A percentile compares a stretch with the other conserved stretches of the same genome.
These are phyloP conservation scores for Termitomyces sp. DNA, from an alignment of 768 basidiomycete genomes.

Conservation along the genomic window DNA sequence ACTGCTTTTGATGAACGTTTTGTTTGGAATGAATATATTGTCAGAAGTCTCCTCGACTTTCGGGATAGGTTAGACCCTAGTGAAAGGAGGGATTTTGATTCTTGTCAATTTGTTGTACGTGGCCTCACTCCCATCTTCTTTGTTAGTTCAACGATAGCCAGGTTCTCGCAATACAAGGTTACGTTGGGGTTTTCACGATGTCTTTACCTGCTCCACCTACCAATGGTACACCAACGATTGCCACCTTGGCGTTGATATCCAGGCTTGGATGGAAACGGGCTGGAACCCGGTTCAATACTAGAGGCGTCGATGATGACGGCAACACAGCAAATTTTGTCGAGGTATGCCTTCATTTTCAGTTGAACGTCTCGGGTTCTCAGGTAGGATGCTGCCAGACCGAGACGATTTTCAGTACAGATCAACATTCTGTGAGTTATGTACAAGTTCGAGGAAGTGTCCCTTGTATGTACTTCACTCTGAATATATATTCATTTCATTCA, in stretches of 20 bases:
- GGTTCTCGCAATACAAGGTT: slow-evolving; percentile 93
- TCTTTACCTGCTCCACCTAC: slow-evolving; percentile 71
- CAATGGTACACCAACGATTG: slow-evolving; percentile 65
- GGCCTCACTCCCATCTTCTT: slow-evolving; percentile 3
- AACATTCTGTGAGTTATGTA: slow-evolving; percentile 85
- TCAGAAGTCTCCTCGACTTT: slow-evolving; percentile 84
- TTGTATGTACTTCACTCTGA: slow-evolving; percentile 46
- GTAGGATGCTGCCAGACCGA: slow-evolving; percentile 59
- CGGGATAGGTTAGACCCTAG: slow-evolving; percentile 65
- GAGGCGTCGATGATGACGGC: slow-evolving; percentile 94
- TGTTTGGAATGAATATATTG: slow-evolving; percentile 93
- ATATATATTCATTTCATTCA: slow-evolving; percentile 11
- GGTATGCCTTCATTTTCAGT: slow-evolving; percentile 33
- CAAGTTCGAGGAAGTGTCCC: slow-evolving; percentile 96
- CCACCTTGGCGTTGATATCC: slow-evolving; percentile 76
- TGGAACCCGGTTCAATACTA: slow-evolving; percentile 94
- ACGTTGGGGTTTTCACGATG: slow-evolving; percentile 78
- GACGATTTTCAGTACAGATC: slow-evolving; percentile 80
- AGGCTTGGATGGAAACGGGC: slow-evolving; percentile 92
- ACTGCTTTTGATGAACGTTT: slow-evolving; percentile 78
- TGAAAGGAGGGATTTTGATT: slow-evolving; percentile 73
- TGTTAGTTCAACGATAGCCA: slow-evolving; percentile 23
- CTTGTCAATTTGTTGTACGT: slow-evolving; percentile 79
- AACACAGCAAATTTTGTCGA: slow-evolving; percentile 97
- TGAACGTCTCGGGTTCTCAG: slow-evolving; percentile 8